phyloP scores from a whole-genome alignment of 768 basidiomycete genomes.

The Gloeostereum incarnatum region DNA sequence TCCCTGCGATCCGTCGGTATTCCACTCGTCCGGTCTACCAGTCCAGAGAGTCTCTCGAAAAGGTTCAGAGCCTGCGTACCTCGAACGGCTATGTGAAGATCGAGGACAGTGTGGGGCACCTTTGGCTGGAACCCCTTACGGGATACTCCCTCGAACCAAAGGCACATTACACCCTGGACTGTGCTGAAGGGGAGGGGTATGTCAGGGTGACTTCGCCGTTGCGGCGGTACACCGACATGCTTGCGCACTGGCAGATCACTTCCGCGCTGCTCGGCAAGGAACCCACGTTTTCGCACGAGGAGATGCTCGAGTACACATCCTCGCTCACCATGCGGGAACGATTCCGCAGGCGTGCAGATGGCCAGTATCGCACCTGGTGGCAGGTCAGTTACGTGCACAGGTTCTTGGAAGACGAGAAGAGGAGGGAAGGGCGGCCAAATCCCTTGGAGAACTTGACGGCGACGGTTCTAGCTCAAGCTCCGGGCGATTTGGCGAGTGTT shows the following conservation, averaged over 20 bases:
- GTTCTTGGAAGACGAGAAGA: conserved; percentile 15
- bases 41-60: conserved; percentile 25
- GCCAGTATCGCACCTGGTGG: conserved; percentile 28
- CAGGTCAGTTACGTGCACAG: conserved; percentile 27
- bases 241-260: conserved; percentile 93
- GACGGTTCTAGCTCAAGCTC: too few species aligned
- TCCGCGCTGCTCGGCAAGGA: conserved; percentile 44
- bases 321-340: conserved; percentile 27
- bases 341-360: conserved; percentile 17
- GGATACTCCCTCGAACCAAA: conserved; percentile 43
- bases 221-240: conserved; percentile 73
- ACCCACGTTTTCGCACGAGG: conserved; percentile 34
- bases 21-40: conserved; percentile 20
- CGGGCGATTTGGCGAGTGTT: too few species aligned
- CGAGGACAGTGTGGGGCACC: conserved; percentile 20
- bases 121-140: conserved; percentile 24
- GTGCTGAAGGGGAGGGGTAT: conserved; percentile 75
- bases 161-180: conserved; percentile 60
- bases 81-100: conserved; percentile 32
- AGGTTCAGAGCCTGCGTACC: conserved; percentile 40
- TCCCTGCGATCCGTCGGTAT: conserved; percentile 59
- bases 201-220: conserved; percentile 79
- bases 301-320: conserved; percentile 32
- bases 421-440: conserved; percentile 7
- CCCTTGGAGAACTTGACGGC: conserved; percentile 20